Conservation (phyloP, 495 filamentous ascomycete species). For the Aspergillus mulundensis region DNA sequence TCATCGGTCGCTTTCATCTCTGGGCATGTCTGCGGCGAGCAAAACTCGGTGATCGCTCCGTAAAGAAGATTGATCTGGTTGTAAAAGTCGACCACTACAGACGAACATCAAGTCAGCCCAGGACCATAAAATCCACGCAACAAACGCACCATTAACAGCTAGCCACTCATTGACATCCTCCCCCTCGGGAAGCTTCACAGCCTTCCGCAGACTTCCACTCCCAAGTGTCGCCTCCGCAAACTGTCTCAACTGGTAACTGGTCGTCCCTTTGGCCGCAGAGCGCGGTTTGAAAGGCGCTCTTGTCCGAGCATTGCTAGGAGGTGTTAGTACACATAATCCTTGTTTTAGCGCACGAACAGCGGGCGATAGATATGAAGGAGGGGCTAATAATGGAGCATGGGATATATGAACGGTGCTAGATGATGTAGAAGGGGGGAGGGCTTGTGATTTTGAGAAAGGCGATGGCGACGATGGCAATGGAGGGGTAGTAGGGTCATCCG, state of each 20-base stretch:
- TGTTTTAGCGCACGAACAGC: slow-evolving; percentile 40
- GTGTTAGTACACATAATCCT: slow-evolving; percentile 40
- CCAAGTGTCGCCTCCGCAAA: slow-evolving; percentile 97
- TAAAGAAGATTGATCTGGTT: slow-evolving; percentile 99
- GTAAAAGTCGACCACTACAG: slow-evolving; percentile 95
- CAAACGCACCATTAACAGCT: slow-evolving; percentile 80
- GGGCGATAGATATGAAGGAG: slow-evolving; percentile 40
- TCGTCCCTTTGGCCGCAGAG: slow-evolving; percentile 80
- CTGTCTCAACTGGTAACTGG: slow-evolving; percentile 91
- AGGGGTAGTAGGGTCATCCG: slow-evolving; percentile 27
- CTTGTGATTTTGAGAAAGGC: slow-evolving; percentile 16
- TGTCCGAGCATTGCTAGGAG: slow-evolving; percentile 79
- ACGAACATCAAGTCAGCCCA: slow-evolving; percentile 2
- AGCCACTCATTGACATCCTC: slow-evolving; percentile 98
- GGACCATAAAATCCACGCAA: neutral
- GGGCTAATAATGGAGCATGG: slow-evolving; percentile 30
- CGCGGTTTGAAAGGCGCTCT: slow-evolving; percentile 89
- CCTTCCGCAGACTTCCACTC: slow-evolving; percentile 90
- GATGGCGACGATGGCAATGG: slow-evolving; percentile 14
- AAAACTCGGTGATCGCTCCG: slow-evolving; percentile 98
- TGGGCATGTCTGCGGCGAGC: slow-evolving; percentile 91
- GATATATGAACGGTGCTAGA: slow-evolving; percentile 33
- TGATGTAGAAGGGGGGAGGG: slow-evolving; percentile 21
- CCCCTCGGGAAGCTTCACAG: slow-evolving; percentile 93
- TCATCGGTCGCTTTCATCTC: slow-evolving; percentile 99